Percentiles rank a stretch among this genome's conserved stretches.
Conservation (phyloP, 371 early-diverging fungal species). For the Apophysomyces elegans region DNA sequence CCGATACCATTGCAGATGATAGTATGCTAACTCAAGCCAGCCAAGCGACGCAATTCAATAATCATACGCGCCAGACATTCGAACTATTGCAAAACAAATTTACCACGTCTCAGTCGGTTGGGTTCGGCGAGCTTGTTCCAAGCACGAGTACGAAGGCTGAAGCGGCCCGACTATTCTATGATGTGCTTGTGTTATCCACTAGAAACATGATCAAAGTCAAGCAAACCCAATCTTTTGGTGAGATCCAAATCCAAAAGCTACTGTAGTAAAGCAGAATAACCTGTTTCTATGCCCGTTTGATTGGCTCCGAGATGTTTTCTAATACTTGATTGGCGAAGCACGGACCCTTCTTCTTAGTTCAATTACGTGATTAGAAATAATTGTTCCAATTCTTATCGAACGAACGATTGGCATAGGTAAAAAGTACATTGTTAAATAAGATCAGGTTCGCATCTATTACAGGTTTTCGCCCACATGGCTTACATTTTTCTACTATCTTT, state of each 20-base stretch:
- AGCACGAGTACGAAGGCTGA: constrained; percentile 55
- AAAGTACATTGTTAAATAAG: too few species aligned
- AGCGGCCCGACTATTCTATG: constrained; percentile 89
- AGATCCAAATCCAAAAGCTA: constrained; percentile 66
- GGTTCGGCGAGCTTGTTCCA: constrained; percentile 37
- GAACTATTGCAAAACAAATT: constrained; percentile 28
- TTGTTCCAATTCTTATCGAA: too few species aligned
- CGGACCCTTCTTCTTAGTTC: too few species aligned
- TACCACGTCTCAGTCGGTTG: constrained; percentile 9
- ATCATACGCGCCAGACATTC: constrained; percentile 32
- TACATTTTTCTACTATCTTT: too few species aligned
- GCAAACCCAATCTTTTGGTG: constrained; percentile 83
- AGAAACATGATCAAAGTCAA: constrained; percentile 83
- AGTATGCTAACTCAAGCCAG: constrained; percentile 21
- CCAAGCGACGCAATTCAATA: constrained; percentile 27
- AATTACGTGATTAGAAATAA: too few species aligned
- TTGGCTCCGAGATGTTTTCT: too few species aligned
- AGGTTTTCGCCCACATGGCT: too few species aligned
- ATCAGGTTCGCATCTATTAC: too few species aligned
- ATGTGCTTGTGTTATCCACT: constrained; percentile 87
- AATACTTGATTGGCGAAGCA: too few species aligned
- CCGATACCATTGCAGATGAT: constrained; percentile 5
- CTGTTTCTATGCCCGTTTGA: not conserved
- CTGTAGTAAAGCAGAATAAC: not conserved
- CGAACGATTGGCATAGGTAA: too few species aligned